Evolutionary conservation across 225 moss, liverwort and hornwort genomes (phyloP).

Genomic region (Bryoerythrophyllum caledonicum): DNA sequence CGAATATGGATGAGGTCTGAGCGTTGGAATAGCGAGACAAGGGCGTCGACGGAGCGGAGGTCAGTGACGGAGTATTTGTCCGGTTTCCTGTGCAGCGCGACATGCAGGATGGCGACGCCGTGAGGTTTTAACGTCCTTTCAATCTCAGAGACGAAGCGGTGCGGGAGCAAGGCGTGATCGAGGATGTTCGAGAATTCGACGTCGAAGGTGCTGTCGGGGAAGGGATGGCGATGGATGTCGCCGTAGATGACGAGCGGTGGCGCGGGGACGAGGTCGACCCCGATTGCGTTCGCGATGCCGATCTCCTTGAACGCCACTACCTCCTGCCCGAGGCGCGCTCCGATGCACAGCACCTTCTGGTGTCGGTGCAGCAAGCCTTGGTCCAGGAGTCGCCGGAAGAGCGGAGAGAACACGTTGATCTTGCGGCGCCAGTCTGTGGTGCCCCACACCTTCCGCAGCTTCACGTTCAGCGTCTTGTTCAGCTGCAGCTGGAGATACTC

Average conservation of each 20-base stretch:
- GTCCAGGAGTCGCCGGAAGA: slow-evolving; percentile 33
- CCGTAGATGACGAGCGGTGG: slow-evolving; percentile 46
- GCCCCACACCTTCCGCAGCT: slow-evolving; percentile 43
- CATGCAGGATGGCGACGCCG: slow-evolving; percentile 43
- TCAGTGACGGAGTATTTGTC: slow-evolving; percentile 51
- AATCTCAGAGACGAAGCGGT: slow-evolving; percentile 50
- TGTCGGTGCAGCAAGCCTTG: slow-evolving; percentile 33
- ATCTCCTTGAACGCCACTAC: slow-evolving; percentile 53
- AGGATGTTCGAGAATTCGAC: slow-evolving; percentile 54
- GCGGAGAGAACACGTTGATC: slow-evolving; percentile 40
- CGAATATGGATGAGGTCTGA: slow-evolving; percentile 44
- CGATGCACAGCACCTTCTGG: slow-evolving; percentile 50
- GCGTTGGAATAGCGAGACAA: slow-evolving; percentile 35
- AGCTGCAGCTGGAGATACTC: slow-evolving; percentile 52
- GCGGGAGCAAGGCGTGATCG: slow-evolving; percentile 50
- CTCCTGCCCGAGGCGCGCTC: slow-evolving; percentile 62
- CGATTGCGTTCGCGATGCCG: slow-evolving; percentile 36
- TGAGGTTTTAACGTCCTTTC: slow-evolving; percentile 53
- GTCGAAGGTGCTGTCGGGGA: slow-evolving; percentile 38
- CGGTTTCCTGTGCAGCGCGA: slow-evolving; percentile 34
- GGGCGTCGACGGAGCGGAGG: slow-evolving; percentile 39
- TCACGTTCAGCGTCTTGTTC: slow-evolving; percentile 46
- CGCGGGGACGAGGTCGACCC: slow-evolving; percentile 52
- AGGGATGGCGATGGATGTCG: slow-evolving; percentile 53
- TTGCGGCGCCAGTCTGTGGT: slow-evolving; percentile 59